phyloP scores from a whole-genome alignment of 805 yeast genomes.

The Cyberlindnera sargentensis region DNA sequence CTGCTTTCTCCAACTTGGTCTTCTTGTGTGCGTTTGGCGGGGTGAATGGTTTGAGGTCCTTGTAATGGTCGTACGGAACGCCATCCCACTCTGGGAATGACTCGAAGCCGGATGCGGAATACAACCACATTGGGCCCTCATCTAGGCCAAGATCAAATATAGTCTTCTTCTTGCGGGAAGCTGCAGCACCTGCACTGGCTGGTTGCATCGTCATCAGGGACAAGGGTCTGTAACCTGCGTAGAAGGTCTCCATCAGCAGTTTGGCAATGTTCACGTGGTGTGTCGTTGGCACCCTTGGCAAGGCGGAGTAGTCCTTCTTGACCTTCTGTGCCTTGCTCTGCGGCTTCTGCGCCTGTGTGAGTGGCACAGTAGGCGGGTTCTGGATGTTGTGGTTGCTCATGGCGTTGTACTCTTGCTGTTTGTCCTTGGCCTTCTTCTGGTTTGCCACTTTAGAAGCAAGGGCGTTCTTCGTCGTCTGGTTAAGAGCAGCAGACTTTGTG shows the following conservation, averaged over 20 bases:
- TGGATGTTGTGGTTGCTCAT: constrained; percentile 20
- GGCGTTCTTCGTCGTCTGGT: constrained; percentile 4
- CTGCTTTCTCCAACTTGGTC: constrained; percentile 3
- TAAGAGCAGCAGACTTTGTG: background rate
- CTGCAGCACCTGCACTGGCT: constrained; percentile 2
- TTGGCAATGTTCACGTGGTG: constrained; percentile 13
- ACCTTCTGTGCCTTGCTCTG: background rate
- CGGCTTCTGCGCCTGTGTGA: background rate
- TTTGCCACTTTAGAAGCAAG: constrained; percentile 15
- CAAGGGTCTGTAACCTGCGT: constrained; percentile 20
- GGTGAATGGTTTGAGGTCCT: constrained; percentile 27
- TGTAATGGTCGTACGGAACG: constrained; percentile 9
- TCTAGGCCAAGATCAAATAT: constrained; percentile 16
- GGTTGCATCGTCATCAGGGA: constrained; percentile 20
- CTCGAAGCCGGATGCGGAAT: constrained; percentile 30
- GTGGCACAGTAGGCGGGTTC: constrained; percentile 1
- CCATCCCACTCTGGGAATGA: constrained; percentile 27
- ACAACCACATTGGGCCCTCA: constrained; percentile 26
- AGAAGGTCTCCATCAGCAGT: constrained; percentile 15
- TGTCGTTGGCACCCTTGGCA: constrained; percentile 19
- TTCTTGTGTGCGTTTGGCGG: constrained; percentile 21
- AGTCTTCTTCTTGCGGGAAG: constrained; percentile 14
- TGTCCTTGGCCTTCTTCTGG: constrained; percentile 3
- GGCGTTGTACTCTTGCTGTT: constrained; percentile 18
- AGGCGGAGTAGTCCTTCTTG: constrained; percentile 16